phyloP scores from a whole-genome alignment of 2,329 filamentous ascomycete genomes.

The Penicillium vulpinum region DNA sequence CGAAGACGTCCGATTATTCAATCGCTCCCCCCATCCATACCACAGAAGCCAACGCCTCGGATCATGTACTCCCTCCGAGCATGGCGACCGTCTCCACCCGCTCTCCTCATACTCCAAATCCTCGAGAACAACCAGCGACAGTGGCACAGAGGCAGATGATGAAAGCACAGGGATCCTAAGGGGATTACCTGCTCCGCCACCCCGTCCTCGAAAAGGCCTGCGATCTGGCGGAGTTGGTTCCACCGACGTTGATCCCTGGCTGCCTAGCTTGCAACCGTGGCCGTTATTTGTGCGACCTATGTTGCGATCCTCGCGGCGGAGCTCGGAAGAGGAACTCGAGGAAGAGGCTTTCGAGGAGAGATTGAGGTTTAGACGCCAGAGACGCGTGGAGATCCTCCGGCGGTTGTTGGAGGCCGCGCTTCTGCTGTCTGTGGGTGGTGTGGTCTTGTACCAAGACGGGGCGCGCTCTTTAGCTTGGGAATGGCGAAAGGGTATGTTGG shows the following conservation, averaged over 20 bases:
- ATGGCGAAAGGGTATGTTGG: slow-evolving; percentile 41
- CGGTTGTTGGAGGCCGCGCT: slow-evolving; percentile 57
- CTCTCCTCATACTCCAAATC: slow-evolving; percentile 45
- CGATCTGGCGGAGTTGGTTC: slow-evolving; percentile 40
- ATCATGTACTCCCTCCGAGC: slow-evolving; percentile 46
- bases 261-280: slow-evolving; percentile 34
- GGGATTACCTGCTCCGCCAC: slow-evolving; percentile 76
- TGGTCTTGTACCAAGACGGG: slow-evolving; percentile 40
- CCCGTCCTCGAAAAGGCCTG: slow-evolving; percentile 75
- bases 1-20: slow-evolving; percentile 50
- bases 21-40: slow-evolving; percentile 68
- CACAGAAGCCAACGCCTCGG: slow-evolving; percentile 62
- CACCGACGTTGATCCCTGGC: slow-evolving; percentile 32
- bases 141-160: slow-evolving; percentile 92
- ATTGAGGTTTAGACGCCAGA: slow-evolving; percentile 32
- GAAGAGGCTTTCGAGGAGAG: slow-evolving; percentile 24
- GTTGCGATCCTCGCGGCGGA: slow-evolving; percentile 30
- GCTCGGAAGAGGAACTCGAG: slow-evolving; percentile 33
- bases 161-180: slow-evolving; percentile 76
- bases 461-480: slow-evolving; percentile 33
- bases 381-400: slow-evolving; percentile 45
- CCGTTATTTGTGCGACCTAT: slow-evolving; percentile 33
- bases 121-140: slow-evolving; percentile 72
- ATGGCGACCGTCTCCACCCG: slow-evolving; percentile 35
- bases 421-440: slow-evolving; percentile 53